These are phyloP conservation scores for Haplosporangium gracile DNA, from an alignment of 192 early-diverging fungal species.

Conservation along the genomic window DNA sequence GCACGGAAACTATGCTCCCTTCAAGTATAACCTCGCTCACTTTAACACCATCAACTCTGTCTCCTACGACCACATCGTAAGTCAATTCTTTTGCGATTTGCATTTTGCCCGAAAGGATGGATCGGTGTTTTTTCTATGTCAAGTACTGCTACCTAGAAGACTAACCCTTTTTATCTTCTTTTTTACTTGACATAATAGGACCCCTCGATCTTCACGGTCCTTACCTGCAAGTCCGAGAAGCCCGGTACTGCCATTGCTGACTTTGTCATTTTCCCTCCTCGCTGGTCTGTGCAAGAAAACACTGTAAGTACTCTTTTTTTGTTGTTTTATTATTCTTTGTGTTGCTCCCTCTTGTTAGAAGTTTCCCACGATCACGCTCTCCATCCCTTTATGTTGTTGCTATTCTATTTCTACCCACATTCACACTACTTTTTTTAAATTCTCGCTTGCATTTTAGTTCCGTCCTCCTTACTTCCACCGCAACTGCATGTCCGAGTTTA, in stretches of 20 bases:
- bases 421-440: background rate
- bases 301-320: conserved; percentile 71
- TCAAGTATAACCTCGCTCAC: conserved; percentile 88
- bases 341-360: background rate
- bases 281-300: conserved; percentile 91
- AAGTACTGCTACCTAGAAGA: no score
- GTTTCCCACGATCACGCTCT: background rate
- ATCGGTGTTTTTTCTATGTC: background rate
- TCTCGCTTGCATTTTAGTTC: conserved; percentile 58
- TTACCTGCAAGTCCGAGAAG: conserved; percentile 89
- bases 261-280: conserved; percentile 97
- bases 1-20: conserved; percentile 98
- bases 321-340: background rate
- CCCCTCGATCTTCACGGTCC: conserved; percentile 97
- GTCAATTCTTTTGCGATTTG: conserved; percentile 16
- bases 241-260: conserved; percentile 91
- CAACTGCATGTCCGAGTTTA: conserved; percentile 98
- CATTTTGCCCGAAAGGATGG: background rate
- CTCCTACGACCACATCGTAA: conserved; percentile 89
- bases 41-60: conserved; percentile 92
- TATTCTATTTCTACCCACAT: background rate
- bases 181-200: conserved; percentile 65
- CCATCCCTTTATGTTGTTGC: no score
- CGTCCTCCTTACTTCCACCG: conserved; percentile 98
- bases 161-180: background rate